phyloP scores from a whole-genome alignment of 163 green algal species.

The Picocystis sp. region DNA sequence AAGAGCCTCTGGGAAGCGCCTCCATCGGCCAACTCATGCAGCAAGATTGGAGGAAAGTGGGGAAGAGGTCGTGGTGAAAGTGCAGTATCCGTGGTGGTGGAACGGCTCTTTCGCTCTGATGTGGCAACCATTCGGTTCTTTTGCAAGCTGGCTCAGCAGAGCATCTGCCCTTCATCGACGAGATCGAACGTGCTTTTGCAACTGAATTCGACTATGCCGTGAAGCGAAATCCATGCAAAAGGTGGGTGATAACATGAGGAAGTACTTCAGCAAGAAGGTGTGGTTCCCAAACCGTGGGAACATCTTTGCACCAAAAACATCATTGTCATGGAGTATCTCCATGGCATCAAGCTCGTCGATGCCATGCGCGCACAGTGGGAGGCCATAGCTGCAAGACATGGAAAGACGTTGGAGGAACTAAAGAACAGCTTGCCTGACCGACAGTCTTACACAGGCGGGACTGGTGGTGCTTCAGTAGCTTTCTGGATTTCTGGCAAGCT shows the following conservation, averaged over 20 bases:
- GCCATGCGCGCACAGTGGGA: slow-evolving; percentile 3
- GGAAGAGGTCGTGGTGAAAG: slow-evolving; percentile 28
- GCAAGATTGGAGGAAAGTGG: slow-evolving; percentile 13
- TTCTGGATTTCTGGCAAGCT: no score
- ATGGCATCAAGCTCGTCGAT: slow-evolving; percentile 22
- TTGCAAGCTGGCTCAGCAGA: slow-evolving; percentile 12
- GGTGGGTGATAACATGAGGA: slow-evolving; percentile 3
- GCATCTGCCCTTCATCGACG: slow-evolving; percentile 12
- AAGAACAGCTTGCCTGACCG: not conserved
- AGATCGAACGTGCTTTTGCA: slow-evolving; percentile 14
- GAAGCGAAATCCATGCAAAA: slow-evolving; percentile 13
- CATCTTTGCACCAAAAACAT: slow-evolving; percentile 17
- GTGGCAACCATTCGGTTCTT: slow-evolving; percentile 13
- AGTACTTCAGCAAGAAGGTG: slow-evolving; percentile 4
- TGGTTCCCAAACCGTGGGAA: slow-evolving; percentile 6
- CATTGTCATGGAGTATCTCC: slow-evolving; percentile 23
- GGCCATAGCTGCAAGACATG: not conserved
- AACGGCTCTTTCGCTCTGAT: slow-evolving; percentile 12
- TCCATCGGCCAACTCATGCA: slow-evolving; percentile 25
- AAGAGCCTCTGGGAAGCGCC: slow-evolving; percentile 11
- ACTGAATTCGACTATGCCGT: slow-evolving; percentile 21
- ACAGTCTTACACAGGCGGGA: no score
- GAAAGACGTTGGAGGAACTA: slow-evolving; percentile 3
- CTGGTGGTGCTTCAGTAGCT: no score
- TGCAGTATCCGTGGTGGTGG: slow-evolving; percentile 22